phyloP scores from a whole-genome alignment of 441 rosid species.

The Croton laevigatus region DNA sequence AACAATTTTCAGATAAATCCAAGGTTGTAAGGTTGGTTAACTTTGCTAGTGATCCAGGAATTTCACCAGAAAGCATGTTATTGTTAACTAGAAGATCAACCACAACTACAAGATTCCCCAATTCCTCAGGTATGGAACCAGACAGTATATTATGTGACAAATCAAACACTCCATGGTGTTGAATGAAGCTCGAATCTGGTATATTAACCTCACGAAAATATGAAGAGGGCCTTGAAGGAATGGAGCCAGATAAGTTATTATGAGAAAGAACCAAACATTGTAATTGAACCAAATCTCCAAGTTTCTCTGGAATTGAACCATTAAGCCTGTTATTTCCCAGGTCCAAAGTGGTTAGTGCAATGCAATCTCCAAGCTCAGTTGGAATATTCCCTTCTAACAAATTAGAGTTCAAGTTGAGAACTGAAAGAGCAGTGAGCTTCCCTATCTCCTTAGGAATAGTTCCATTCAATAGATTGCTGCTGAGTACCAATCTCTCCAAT shows the following conservation, averaged over 20 bases:
- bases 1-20: conserved; percentile 65
- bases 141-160: conserved; percentile 68
- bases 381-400: conserved; percentile 62
- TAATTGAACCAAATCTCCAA: conserved; percentile 59
- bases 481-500: conserved; percentile 61
- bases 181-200: conserved; percentile 75
- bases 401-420: conserved; percentile 72
- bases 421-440: conserved; percentile 55
- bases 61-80: conserved; percentile 66
- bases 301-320: conserved; percentile 61
- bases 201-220: conserved; percentile 63
- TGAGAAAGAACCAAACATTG: conserved; percentile 82
- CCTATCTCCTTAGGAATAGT: conserved; percentile 68
- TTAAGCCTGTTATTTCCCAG: conserved; percentile 68
- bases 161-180: conserved; percentile 84
- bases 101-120: conserved; percentile 62
- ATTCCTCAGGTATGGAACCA: conserved; percentile 65
- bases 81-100: conserved; percentile 61
- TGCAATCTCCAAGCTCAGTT: conserved; percentile 57
- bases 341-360: conserved; percentile 68
- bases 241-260: conserved; percentile 67
- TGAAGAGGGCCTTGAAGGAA: conserved; percentile 53
- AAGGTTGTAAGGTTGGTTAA: conserved; percentile 62
- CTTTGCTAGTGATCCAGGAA: conserved; percentile 66
- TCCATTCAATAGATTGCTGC: conserved; percentile 53